Base-by-base conservation (phyloP, 495 filamentous ascomycete species). In the Hypoxylon lienhwacheense region DNA sequence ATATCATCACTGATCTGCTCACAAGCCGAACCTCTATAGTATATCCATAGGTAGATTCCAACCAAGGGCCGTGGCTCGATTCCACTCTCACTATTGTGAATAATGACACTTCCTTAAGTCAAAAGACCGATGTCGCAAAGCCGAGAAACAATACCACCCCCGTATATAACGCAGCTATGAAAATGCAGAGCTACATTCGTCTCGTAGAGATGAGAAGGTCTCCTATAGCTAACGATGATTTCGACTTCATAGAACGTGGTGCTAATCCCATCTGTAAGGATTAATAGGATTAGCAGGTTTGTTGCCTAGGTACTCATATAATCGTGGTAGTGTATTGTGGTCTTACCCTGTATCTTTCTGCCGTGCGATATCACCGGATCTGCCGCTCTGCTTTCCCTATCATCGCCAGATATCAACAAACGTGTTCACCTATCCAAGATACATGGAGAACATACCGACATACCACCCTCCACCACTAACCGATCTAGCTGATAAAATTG, bases 401-500 rank as follows among this genome's bases (percentile, higher is more conserved):
- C 51, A 15, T 47, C 24, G 24, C 17, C 47, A 47, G 25, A 12
- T 26, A 28, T 66, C 35, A 67, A 59, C 35, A 14, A 33, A 7
- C 16, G 11, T 14, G 7, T n/a, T 16, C 14, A 10, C 0, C 4
- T n/a, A 11, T 37, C 7, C 33, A 2, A 29, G 11, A 20, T 2
- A 12, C 12, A 19, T 25, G 19, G 22, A 33, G 11, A 29, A 69
- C 74, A 3, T 72, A 78, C 75, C 66, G 74, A 71, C 53, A 70
- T 85, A 52, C 88, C 86, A 14, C 92, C 91, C 67, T 98, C 93
- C 4, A 98, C 90, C 17, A 98, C 93, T 66, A 98, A 81, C 65
- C 85, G 77, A 70, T 98, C 90, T 62, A 93, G 62, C 73, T 96
- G 88, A 74, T 88, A 98, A 71, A 97, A 97, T 69, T 96, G 89